Conservation (phyloP, 345 rosid genomes). For the Moricandia moricandioides region DNA sequence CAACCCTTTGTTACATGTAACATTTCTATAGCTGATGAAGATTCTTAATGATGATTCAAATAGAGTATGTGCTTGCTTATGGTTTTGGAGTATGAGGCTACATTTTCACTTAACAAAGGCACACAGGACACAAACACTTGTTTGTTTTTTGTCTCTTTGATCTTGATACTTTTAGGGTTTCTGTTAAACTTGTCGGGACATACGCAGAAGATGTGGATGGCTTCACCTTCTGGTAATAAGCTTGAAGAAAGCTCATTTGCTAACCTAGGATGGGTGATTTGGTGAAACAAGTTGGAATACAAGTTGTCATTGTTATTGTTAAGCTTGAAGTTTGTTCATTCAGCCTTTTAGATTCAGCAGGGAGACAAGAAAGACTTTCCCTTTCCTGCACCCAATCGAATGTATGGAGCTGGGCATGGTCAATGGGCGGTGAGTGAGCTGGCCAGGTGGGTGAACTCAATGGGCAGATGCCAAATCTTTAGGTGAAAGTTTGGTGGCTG, state of each 20-base stretch:
- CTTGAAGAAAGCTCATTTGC: not conserved
- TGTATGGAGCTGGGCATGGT: not conserved
- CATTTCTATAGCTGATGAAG: constrained; percentile 32
- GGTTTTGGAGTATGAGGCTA: constrained; percentile 24
- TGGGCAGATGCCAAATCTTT: constrained; percentile 22
- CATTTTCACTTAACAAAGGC: not conserved
- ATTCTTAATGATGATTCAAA: constrained; percentile 11
- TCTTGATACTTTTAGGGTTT: not conserved
- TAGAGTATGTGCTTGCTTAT: constrained; percentile 6
- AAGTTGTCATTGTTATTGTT: constrained; percentile 2
- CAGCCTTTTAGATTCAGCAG: constrained; percentile 1
- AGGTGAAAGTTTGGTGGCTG: constrained; percentile 35
- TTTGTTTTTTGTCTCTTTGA: not conserved
- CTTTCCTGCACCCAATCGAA: not conserved
- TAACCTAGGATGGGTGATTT: not conserved
- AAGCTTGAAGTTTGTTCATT: not conserved
- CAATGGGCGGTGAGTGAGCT: constrained; percentile 17
- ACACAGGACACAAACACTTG: not conserved
- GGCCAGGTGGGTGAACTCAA: constrained; percentile 22
- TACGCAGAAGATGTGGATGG: not conserved
- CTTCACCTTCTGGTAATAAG: not conserved
- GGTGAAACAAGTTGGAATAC: constrained; percentile 7
- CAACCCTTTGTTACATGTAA: constrained; percentile 36
- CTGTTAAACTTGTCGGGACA: not conserved
- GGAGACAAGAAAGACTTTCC: constrained; percentile 18